phyloP scores from a whole-genome alignment of 192 early-diverging fungal species.

The Thamnidium elegans region DNA sequence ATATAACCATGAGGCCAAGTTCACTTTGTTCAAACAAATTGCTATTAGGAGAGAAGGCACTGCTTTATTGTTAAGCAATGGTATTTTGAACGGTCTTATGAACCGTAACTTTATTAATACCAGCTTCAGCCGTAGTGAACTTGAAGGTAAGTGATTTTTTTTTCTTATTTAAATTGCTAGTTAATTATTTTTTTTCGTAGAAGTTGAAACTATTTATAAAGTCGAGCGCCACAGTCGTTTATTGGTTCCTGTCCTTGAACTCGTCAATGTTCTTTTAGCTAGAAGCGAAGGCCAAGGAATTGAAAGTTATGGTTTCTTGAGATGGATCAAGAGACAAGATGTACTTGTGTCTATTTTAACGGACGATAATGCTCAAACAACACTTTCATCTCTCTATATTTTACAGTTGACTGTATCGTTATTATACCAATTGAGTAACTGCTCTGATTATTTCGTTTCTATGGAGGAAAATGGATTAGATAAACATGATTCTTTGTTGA shows the following conservation, averaged over 20 bases:
- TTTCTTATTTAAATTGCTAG: not conserved
- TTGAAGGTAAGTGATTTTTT: not conserved
- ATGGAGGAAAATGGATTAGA: constrained; percentile 1
- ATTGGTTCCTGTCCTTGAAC: constrained; percentile 3
- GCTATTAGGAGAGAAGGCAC: constrained; percentile 72
- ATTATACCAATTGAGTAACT: constrained; percentile 43
- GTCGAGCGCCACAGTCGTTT: constrained; percentile 4
- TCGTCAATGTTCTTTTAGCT: not conserved
- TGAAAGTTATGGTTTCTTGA: not conserved
- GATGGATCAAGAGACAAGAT: constrained; percentile 32
- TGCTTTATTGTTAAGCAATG: constrained; percentile 72
- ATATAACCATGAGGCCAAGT: constrained; percentile 80
- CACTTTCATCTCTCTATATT: constrained; percentile 43
- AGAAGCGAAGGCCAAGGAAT: not conserved
- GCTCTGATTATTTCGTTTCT: constrained; percentile 22
- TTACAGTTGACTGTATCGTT: constrained; percentile 49
- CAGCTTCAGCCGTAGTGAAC: constrained; percentile 32
- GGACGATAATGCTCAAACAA: constrained; percentile 41
- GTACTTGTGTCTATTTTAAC: constrained; percentile 55
- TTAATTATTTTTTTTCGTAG: not conserved
- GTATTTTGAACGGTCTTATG: constrained; percentile 72
- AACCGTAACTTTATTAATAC: constrained; percentile 73
- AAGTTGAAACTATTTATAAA: not conserved
- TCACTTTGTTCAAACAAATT: constrained; percentile 79
- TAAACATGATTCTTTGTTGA: not conserved